phyloP scores from a whole-genome alignment of 805 yeast species.

The Nakazawaea pomicola region DNA sequence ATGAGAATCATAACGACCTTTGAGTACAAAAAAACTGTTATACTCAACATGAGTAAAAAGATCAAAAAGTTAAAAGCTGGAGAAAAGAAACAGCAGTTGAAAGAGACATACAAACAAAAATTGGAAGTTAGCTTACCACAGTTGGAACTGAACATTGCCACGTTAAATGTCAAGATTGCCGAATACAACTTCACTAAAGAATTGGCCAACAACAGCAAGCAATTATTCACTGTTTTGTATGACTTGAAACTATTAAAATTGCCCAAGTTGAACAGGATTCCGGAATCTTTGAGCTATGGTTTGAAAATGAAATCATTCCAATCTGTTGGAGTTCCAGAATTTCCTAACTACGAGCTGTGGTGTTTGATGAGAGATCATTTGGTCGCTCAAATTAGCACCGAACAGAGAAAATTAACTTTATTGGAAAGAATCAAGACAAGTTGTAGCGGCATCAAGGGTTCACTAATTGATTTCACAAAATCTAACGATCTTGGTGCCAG shows the following conservation, averaged over 20 bases:
- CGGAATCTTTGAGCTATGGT: constrained; percentile 36
- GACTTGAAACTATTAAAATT: constrained; percentile 17
- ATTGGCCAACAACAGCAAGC: constrained; percentile 16
- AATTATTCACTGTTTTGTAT: constrained; percentile 9
- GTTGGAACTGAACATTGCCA: constrained; percentile 22
- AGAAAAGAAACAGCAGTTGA: constrained; percentile 39
- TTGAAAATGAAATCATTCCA: constrained; percentile 77
- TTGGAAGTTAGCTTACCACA: constrained; percentile 31
- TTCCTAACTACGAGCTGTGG: constrained; percentile 46
- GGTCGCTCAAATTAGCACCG: not conserved
- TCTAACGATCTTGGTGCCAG: constrained; percentile 22
- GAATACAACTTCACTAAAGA: constrained; percentile 23
- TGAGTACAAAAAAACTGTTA: constrained; percentile 26
- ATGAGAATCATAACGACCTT: constrained; percentile 34
- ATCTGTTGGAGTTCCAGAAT: constrained; percentile 71
- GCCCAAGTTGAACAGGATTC: constrained; percentile 24
- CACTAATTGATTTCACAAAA: constrained; percentile 16
- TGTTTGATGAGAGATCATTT: not conserved
- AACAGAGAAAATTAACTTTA: constrained; percentile 14
- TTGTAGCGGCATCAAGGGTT: constrained; percentile 14
- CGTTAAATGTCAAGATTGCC: constrained; percentile 21
- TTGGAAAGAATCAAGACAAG: constrained; percentile 15
- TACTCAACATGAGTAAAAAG: constrained; percentile 31
- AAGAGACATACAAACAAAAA: constrained; percentile 27
- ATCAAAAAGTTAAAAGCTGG: constrained; percentile 46